These are phyloP conservation scores for Sclerotinia glacialis DNA, from an alignment of 2,329 filamentous ascomycete species.

Conservation along the genomic window DNA sequence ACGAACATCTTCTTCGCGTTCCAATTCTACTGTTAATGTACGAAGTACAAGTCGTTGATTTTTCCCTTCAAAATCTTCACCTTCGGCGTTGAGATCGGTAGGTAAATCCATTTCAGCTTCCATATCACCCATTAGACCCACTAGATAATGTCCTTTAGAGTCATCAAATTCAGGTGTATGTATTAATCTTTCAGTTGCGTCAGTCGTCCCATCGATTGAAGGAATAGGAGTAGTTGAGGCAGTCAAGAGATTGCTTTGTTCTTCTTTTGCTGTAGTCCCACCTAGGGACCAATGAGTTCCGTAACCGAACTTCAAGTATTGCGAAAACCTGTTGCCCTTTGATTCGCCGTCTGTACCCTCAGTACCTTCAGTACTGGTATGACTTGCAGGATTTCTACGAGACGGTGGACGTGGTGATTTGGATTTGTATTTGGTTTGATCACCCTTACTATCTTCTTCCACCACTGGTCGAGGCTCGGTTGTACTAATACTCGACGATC, in stretches of 20 bases:
- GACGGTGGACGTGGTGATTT: conserved; percentile 23
- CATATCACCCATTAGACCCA: conserved; percentile 66
- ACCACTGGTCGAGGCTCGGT: neutral
- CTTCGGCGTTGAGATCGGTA: conserved; percentile 17
- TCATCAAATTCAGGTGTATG: conserved; percentile 24
- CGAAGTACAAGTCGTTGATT: conserved; percentile 60
- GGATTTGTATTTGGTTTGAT: conserved; percentile 12
- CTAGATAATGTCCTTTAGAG: conserved; percentile 55
- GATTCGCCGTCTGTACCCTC: conserved; percentile 31
- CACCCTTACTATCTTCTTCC: neutral
- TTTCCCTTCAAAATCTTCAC: conserved; percentile 26
- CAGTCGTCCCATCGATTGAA: conserved; percentile 1
- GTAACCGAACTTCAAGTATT: conserved; percentile 65
- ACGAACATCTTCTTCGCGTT: conserved; percentile 43
- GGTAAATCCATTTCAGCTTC: conserved; percentile 44
- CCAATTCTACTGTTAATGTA: conserved; percentile 65
- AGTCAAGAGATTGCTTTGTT: conserved; percentile 12
- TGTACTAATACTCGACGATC: conserved; percentile 10
- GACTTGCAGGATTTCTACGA: conserved; percentile 24
- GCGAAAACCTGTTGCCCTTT: conserved; percentile 49
- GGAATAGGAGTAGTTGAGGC: neutral
- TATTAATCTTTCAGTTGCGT: conserved; percentile 1
- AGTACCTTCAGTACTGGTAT: conserved; percentile 24
- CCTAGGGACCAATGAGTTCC: conserved; percentile 63
- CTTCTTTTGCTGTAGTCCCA: conserved; percentile 27